Conservation (phyloP, 2,329 filamentous ascomycete species). For the Epichloe typhina region DNA sequence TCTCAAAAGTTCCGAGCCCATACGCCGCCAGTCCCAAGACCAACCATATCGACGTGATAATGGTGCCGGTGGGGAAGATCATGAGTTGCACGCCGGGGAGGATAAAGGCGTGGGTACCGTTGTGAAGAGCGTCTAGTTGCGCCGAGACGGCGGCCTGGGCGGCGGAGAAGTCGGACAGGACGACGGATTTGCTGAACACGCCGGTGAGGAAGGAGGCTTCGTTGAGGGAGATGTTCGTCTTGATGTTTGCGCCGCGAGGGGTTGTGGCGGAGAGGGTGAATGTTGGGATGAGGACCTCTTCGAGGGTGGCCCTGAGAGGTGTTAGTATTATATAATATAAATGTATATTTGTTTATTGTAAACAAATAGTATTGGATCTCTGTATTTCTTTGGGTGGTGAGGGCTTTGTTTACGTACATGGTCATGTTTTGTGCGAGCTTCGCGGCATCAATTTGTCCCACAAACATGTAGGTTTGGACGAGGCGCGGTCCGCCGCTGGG, state of each 20-base stretch:
- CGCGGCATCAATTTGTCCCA: constrained; percentile 51
- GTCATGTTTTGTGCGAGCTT: constrained; percentile 42
- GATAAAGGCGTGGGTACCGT: constrained; percentile 49
- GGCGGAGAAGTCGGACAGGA: constrained; percentile 35
- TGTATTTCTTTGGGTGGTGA: no score
- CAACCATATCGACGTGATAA: constrained; percentile 52
- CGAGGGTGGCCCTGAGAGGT: constrained; percentile 37
- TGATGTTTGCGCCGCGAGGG: constrained; percentile 35
- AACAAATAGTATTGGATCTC: no score
- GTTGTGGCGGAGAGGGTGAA: constrained; percentile 51
- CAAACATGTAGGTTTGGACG: constrained; percentile 53
- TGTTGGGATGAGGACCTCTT: constrained; percentile 53
- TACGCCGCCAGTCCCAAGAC: constrained; percentile 42
- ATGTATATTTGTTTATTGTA: not conserved
- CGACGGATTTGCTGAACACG: constrained; percentile 47
- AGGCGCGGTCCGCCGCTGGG: constrained; percentile 27
- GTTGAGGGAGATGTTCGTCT: constrained; percentile 53
- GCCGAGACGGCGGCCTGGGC: constrained; percentile 38
- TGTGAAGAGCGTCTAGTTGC: constrained; percentile 29
- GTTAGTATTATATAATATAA: not conserved
- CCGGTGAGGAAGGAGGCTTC: constrained; percentile 61
- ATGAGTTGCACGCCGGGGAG: constrained; percentile 55
- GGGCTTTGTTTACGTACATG: constrained; percentile 36
- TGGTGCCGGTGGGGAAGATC: constrained; percentile 56
- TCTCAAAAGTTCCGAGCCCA: constrained; percentile 51